Base-by-base conservation (phyloP, 2,329 filamentous ascomycete genomes). In the Diplodia seriata region DNA sequence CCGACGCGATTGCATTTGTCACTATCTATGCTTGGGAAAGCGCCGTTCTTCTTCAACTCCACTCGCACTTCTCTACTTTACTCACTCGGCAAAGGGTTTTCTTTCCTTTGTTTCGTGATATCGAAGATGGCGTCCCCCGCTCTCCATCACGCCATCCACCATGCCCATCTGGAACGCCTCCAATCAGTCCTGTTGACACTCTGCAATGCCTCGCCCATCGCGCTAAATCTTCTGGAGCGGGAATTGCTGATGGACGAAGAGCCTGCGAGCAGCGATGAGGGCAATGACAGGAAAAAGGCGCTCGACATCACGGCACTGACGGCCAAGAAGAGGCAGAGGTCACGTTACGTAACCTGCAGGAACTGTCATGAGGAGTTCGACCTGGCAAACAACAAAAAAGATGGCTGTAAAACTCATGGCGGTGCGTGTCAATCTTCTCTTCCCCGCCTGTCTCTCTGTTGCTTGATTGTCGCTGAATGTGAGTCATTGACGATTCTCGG, bases 281-380 rank as follows among this genome's bases (percentile, higher is more conserved):
- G 6, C 4, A 20, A 54, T 1, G 31, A 15, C 31, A n/a, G 8
- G 26, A 8, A 8, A 9, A 33, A 8, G 3, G 18, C 3, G 3
- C 33, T 38, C 33, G 15, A 61, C 11, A 40, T n/a, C 38, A n/a
- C 33, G 0, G n/a, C 43, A 18, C 23, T 23, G 8, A 47, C 36
- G 4, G 43, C 8, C 7, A 47, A 11, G n/a, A 61, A 61, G 56
- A 23, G 38, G 12, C 56, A 61, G 38, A 23, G 56, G 15, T 29
- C 56, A 20, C 31, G 38, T 26, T 47, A 61, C 26, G 20, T 33
- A 9, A 61, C 43, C 14, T 61, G 36, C 38, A 61, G 33, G 29
- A 6, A 4, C 2, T 61, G 56, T 40, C 5, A 33, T 9, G 20
- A 61, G 20, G 56, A 61, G n/a, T 61, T 38, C 9, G 56, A 61